Base-by-base conservation (phyloP, 306 rosid genomes). In the Sesbania bispinosa region DNA sequence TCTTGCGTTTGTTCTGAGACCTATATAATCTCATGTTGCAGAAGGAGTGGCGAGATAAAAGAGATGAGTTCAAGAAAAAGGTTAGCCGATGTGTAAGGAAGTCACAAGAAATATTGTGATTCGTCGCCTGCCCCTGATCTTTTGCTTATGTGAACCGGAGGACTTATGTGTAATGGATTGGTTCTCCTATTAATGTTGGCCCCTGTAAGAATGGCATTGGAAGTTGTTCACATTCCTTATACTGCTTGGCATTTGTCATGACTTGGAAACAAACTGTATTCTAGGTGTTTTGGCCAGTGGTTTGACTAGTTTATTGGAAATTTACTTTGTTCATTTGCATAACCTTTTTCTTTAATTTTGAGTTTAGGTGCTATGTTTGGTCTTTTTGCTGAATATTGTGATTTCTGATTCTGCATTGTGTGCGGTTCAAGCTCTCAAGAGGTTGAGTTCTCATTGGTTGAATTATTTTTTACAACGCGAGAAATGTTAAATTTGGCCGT, bases 11-110 rank as follows among this genome's bases (percentile, higher is more conserved):
- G 20, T 15, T 23, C 39, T 67, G 2, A 54, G 46, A 36, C 58
- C 23, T 1, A 0, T 41, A 58, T 47, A 67, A 10, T 69, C 11
- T 64, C 19, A 7, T 74, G 52, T 71, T 83, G 87, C 96, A 93
- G 98, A 93, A 93, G 65, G 93, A 90, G 85, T 93, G 98, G 98
- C 87, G 98, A 70, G 98, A 93, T 0, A 72, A 83, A 82, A 87
- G 98, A 82, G 98, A 93, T 43, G 98, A 90, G 1, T 93, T 93
- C 92, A 93, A 88, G 93, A 93, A 88, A 71, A 93, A 93, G 81
- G 97, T 93, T 23, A 71, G 98, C 83, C 93, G 97, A 7, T 90
- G 98, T 24, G 97, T 93, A 81, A 80, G 98, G 70, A 93, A 87
- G 74, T 93, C 98, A 38, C 98, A 89, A 46, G 93, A 88, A 77